A percentile compares a stretch with the other conserved stretches of the same genome.
phyloP scores from a whole-genome alignment of 1,139 yeast species.

The Candida buenavistaensis region DNA sequence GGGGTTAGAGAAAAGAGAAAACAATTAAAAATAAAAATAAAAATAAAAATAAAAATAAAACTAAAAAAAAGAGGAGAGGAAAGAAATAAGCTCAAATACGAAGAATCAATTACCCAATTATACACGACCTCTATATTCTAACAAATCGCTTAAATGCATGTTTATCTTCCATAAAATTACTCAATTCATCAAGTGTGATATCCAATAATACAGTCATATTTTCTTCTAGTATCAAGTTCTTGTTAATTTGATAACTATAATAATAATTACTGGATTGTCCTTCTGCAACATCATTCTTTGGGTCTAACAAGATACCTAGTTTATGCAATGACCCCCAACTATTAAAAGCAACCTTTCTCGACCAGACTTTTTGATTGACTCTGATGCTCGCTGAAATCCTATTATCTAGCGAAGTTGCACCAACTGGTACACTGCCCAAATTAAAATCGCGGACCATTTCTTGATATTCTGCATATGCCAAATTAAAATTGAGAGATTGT shows the following conservation, averaged over 20 bases:
- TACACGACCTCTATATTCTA: slow-evolving; percentile 23
- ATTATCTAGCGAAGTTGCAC: slow-evolving; percentile 33
- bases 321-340: slow-evolving; percentile 55
- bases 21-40: too few species aligned
- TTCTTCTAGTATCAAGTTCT: slow-evolving; percentile 39
- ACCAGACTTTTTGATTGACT: slow-evolving; percentile 49
- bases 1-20: neutral
- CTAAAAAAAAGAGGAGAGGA: too few species aligned
- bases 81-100: too few species aligned
- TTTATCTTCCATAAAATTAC: slow-evolving; percentile 29
- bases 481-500: slow-evolving; percentile 65
- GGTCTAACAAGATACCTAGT: slow-evolving; percentile 38
- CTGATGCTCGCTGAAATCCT: slow-evolving; percentile 33
- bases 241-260: slow-evolving; percentile 23
- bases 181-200: slow-evolving; percentile 45
- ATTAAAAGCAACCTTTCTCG: slow-evolving; percentile 46
- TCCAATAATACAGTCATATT: slow-evolving; percentile 50
- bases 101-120: too few species aligned
- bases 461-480: slow-evolving; percentile 77
- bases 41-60: too few species aligned
- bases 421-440: slow-evolving; percentile 28
- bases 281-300: slow-evolving; percentile 1
- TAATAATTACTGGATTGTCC: neutral
- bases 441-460: slow-evolving; percentile 51
- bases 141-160: slow-evolving; percentile 34